A percentile compares a stretch with the other conserved stretches of the same genome.
Evolutionary conservation across 805 yeast genomes (phyloP).

Genomic region (Lipomyces orientalis): DNA sequence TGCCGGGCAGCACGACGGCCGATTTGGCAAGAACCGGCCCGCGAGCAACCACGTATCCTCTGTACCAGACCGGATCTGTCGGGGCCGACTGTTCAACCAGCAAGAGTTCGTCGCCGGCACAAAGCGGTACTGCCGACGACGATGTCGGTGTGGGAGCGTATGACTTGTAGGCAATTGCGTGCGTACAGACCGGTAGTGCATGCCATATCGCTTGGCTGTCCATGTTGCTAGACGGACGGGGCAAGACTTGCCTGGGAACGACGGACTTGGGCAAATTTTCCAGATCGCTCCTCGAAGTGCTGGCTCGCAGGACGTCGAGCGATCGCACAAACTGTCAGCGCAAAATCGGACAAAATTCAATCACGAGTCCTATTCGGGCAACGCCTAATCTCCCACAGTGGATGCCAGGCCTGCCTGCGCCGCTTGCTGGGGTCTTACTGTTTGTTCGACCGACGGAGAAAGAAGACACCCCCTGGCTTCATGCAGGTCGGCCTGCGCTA

Average conservation of each 20-base stretch:
- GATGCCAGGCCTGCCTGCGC: background rate
- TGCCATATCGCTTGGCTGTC: background rate
- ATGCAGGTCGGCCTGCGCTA: background rate
- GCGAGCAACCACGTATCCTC: constrained; percentile 73
- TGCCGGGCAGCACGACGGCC: constrained; percentile 35
- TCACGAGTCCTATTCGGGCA: background rate
- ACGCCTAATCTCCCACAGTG: background rate
- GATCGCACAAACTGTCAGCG: background rate
- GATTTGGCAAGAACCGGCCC: constrained; percentile 50
- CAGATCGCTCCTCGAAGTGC: background rate
- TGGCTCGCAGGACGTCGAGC: background rate
- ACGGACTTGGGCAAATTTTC: background rate
- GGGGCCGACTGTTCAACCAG: constrained; percentile 64
- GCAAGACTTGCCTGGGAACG: background rate
- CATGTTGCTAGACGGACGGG: background rate
- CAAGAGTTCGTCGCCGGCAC: constrained; percentile 73
- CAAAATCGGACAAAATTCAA: background rate
- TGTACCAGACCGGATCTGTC: constrained; percentile 65
- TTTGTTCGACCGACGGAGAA: background rate
- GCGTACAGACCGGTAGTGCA: constrained; percentile 18
- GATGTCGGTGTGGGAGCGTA: constrained; percentile 10
- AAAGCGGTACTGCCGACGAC: constrained; percentile 25
- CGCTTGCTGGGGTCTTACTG: background rate
- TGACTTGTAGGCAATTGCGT: constrained; percentile 28
- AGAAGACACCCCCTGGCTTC: background rate